A percentile compares a stretch with the other conserved stretches of the same genome.
Conservation (phyloP, 148 eudicot genomes). For the Fagopyrum homotropicum region DNA sequence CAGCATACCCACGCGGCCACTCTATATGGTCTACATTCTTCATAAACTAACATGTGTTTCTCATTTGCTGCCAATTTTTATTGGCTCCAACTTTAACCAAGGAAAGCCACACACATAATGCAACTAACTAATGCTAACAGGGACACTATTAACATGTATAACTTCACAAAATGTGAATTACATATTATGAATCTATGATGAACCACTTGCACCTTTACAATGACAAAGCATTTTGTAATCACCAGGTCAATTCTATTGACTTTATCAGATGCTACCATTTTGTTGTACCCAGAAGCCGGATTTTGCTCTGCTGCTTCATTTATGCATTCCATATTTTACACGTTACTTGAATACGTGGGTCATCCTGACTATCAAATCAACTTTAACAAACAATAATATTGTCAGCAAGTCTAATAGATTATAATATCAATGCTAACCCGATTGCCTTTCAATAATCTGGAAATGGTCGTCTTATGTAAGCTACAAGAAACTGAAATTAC, state of each 20-base stretch:
- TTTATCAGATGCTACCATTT: no score
- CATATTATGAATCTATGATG: no score
- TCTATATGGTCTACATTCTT: constrained; percentile 3
- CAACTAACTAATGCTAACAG: no score
- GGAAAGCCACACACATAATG: no score
- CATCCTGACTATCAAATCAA: neutral
- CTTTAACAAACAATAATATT: neutral
- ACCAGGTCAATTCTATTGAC: no score
- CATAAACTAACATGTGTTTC: constrained; percentile 1
- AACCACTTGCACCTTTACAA: no score
- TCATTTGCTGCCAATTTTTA: neutral
- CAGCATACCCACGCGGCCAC: neutral
- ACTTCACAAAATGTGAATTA: no score
- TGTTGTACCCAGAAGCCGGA: neutral
- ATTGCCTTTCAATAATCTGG: neutral
- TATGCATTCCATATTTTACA: neutral
- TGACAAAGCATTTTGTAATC: no score
- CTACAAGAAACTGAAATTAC: neutral
- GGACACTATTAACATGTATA: no score
- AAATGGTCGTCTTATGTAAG: neutral
- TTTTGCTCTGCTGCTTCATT: neutral
- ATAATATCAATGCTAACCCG: neutral
- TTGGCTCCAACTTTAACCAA: no score
- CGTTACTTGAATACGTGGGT: neutral
- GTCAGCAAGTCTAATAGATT: no score